A percentile compares a stretch with the other conserved stretches of the same genome.
Conservation (phyloP, 1,284 basidiomycete species). For the Trametes sp. region DNA sequence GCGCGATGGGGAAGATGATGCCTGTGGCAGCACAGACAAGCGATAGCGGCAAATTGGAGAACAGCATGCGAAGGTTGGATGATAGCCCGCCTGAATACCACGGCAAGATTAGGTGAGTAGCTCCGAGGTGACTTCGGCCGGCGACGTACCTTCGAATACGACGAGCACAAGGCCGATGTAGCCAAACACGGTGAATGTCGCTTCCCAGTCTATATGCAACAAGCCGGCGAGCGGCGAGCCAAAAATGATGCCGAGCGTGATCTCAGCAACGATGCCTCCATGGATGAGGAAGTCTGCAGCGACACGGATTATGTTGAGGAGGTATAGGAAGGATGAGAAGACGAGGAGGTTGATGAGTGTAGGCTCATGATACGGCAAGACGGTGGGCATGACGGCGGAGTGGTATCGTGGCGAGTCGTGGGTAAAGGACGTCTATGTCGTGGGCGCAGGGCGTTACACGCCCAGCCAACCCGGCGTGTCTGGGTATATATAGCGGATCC, state of each 20-base stretch:
- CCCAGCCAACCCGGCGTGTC: not conserved
- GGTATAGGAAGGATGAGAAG: conserved; percentile 37
- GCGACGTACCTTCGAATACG: conserved; percentile 59
- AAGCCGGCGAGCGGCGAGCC: conserved; percentile 53
- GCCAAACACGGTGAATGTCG: conserved; percentile 52
- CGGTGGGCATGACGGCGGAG: conserved; percentile 8
- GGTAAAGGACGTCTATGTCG: not conserved
- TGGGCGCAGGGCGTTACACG: not conserved
- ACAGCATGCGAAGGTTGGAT: conserved; percentile 47
- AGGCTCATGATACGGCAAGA: conserved; percentile 36
- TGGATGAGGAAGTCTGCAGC: conserved; percentile 33
- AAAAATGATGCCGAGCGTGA: conserved; percentile 56
- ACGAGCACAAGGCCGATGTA: conserved; percentile 61
- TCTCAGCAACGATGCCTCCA: conserved; percentile 49
- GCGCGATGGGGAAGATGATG: conserved; percentile 53
- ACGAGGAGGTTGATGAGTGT: conserved; percentile 31
- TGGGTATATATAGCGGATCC: not conserved
- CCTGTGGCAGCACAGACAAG: conserved; percentile 53
- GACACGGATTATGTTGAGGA: conserved; percentile 34
- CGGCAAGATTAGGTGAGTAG: too few species aligned
- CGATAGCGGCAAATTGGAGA: conserved; percentile 51
- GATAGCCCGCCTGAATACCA: conserved; percentile 50
- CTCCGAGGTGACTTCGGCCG: too few species aligned
- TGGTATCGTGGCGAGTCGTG: not conserved
- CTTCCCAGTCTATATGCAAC: conserved; percentile 48